phyloP scores from a whole-genome alignment of 495 filamentous ascomycete genomes.

The Collariella sp. region DNA sequence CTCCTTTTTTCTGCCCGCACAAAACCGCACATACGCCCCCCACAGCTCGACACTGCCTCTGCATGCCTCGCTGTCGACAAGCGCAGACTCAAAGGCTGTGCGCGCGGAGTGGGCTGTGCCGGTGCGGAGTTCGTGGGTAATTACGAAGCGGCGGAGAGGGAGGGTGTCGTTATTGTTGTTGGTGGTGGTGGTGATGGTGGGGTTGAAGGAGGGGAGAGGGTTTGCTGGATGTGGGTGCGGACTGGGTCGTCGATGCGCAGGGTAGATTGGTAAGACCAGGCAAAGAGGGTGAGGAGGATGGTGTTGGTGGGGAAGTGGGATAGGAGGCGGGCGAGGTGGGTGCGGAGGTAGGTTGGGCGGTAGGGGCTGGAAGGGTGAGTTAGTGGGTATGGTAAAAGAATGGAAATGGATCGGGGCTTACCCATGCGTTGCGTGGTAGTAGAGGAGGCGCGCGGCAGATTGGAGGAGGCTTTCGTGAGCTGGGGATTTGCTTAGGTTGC shows the following conservation, averaged over 20 bases:
- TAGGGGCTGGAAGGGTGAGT: slow-evolving; percentile 38
- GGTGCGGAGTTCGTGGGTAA: slow-evolving; percentile 53
- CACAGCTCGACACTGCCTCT: slow-evolving; percentile 48
- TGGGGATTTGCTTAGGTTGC: slow-evolving; percentile 38
- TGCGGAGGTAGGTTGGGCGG: slow-evolving; percentile 54
- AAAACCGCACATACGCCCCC: slow-evolving; percentile 58
- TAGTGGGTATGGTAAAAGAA: background rate
- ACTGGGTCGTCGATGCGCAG: slow-evolving; percentile 66
- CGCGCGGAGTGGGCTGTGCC: slow-evolving; percentile 54
- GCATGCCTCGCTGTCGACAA: slow-evolving; percentile 37
- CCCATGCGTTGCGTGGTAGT: slow-evolving; percentile 53
- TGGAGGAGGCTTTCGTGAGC: slow-evolving; percentile 57
- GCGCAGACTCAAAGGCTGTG: slow-evolving; percentile 62
- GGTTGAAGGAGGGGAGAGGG: slow-evolving; percentile 34
- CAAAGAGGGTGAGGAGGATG: slow-evolving; percentile 61
- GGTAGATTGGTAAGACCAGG: slow-evolving; percentile 55
- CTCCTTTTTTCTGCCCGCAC: slow-evolving; percentile 15
- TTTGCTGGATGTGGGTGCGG: slow-evolving; percentile 44
- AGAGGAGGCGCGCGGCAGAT: slow-evolving; percentile 56
- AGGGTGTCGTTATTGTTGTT: slow-evolving; percentile 32
- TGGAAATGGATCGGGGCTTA: slow-evolving; percentile 13
- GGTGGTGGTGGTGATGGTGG: too few species aligned
- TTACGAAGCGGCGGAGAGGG: slow-evolving; percentile 55
- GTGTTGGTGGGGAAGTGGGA: slow-evolving; percentile 65
- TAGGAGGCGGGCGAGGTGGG: slow-evolving; percentile 50